Percentiles rank a stretch among this genome's conserved stretches.
These are phyloP conservation scores for Mrakia frigida DNA, from an alignment of 768 basidiomycete species.

Conservation along the genomic window DNA sequence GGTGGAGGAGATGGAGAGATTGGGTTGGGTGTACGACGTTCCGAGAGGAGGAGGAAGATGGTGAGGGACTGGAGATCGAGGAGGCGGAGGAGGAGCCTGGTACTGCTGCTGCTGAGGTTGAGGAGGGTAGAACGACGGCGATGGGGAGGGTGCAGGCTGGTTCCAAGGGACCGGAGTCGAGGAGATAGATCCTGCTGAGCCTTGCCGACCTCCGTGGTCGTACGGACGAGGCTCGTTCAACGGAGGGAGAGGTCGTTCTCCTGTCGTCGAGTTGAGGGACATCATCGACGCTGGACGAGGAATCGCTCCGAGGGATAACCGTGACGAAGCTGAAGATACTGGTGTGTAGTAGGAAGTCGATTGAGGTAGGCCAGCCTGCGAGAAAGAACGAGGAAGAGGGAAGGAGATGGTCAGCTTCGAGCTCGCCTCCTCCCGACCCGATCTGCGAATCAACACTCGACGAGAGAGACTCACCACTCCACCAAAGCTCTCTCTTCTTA, in stretches of 20 bases:
- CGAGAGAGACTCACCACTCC: not conserved
- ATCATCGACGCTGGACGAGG: constrained; percentile 23
- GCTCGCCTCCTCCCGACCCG: not conserved
- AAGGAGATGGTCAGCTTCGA: not conserved
- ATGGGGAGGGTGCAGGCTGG: not conserved
- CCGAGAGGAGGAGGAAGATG: constrained; percentile 1
- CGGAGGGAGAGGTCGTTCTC: not conserved
- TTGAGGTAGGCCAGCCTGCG: not conserved
- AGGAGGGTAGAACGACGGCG: not conserved
- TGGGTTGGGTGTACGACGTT: not conserved
- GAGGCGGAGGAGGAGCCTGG: not conserved
- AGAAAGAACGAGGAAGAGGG: not conserved
- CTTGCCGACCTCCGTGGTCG: constrained; percentile 1
- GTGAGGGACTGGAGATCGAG: not conserved
- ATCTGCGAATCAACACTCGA: not conserved
- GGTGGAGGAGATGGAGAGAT: not conserved
- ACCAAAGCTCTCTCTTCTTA: constrained; percentile 14
- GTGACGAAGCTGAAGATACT: not conserved
- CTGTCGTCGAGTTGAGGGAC: constrained; percentile 6
- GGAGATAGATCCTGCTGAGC: constrained; percentile 6
- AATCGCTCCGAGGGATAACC: not conserved
- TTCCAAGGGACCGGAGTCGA: not conserved
- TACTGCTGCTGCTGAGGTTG: constrained; percentile 6
- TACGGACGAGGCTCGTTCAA: not conserved
- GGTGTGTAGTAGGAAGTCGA: constrained; percentile 8